These are phyloP conservation scores for Candida sanyaensis DNA, from an alignment of 1,139 yeast species.

Conservation along the genomic window DNA sequence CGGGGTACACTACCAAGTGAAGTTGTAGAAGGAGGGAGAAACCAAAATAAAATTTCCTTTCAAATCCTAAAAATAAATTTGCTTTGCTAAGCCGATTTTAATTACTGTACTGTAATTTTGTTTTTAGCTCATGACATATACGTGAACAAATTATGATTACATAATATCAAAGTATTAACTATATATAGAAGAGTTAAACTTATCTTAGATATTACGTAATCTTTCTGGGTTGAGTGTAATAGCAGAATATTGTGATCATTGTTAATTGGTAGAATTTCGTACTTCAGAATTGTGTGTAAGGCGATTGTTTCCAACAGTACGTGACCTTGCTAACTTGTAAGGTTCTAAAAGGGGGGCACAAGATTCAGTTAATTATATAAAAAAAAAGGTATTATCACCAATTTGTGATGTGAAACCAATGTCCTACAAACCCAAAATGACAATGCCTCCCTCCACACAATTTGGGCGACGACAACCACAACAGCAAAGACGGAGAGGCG, in stretches of 20 bases:
- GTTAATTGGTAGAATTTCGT: too few relatives aligned
- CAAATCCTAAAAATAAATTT: slow-evolving; percentile 1
- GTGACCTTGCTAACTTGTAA: not conserved
- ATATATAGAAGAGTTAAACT: too few relatives aligned
- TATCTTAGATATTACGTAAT: too few relatives aligned
- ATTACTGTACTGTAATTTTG: too few relatives aligned
- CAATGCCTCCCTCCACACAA: not conserved
- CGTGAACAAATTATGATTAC: too few relatives aligned
- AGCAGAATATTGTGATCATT: too few relatives aligned
- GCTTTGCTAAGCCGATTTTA: not conserved
- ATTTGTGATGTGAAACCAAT: not conserved
- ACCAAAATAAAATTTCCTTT: not conserved
- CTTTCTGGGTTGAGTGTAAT: too few relatives aligned
- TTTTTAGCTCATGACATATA: too few relatives aligned
- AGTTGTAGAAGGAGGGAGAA: not conserved
- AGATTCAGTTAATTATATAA: not conserved
- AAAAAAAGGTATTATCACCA: not conserved
- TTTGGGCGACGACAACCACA: too few relatives aligned
- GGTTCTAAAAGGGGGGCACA: not conserved
- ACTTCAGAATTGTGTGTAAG: too few relatives aligned
- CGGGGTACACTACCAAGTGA: not conserved
- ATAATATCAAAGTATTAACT: too few relatives aligned
- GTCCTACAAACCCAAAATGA: not conserved
- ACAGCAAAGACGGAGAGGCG: not conserved
- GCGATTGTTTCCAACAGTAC: not conserved